These are phyloP conservation scores for Colletotrichum sp. DNA, from an alignment of 2,329 filamentous ascomycete species.

Conservation along the genomic window DNA sequence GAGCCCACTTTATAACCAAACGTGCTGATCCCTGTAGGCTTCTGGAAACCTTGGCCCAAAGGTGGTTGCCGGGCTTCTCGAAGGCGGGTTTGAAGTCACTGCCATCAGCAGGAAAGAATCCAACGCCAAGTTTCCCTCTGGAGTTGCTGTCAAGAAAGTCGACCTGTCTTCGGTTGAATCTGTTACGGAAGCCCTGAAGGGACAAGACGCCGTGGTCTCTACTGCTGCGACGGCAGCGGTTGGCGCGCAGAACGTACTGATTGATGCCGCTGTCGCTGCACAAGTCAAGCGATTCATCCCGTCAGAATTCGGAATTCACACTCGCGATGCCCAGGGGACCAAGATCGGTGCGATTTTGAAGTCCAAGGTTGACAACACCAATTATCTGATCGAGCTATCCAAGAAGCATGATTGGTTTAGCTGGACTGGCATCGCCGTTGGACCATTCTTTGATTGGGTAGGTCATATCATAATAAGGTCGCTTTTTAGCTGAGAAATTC, in stretches of 20 bases:
- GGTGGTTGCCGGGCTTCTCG: conserved; percentile 33
- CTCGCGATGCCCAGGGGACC: conserved; percentile 25
- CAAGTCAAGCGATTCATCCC: conserved; percentile 63
- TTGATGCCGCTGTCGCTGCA: conserved; percentile 59
- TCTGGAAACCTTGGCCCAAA: conserved; percentile 34
- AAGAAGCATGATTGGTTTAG: conserved; percentile 40
- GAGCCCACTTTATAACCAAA: not conserved
- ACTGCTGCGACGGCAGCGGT: conserved; percentile 48
- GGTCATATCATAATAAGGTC: not conserved
- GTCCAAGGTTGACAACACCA: conserved; percentile 28
- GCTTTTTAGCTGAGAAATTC: not conserved
- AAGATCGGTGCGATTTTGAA: conserved; percentile 29
- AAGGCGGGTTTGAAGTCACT: conserved; percentile 50
- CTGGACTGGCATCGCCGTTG: conserved; percentile 64
- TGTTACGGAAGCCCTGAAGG: conserved; percentile 50
- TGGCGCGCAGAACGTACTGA: conserved; percentile 49
- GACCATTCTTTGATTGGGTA: conserved; percentile 67
- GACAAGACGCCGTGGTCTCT: conserved; percentile 61
- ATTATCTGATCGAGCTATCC: conserved; percentile 19
- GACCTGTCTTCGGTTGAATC: conserved; percentile 48
- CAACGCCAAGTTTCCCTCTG: conserved; percentile 32
- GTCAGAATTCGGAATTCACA: conserved; percentile 52
- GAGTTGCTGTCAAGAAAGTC: conserved; percentile 47
- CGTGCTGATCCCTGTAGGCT: conserved; percentile 26
- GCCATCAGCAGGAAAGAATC: conserved; percentile 53